These are phyloP conservation scores for Huntiella bhutanensis DNA, from an alignment of 2,329 filamentous ascomycete genomes.

Conservation along the genomic window DNA sequence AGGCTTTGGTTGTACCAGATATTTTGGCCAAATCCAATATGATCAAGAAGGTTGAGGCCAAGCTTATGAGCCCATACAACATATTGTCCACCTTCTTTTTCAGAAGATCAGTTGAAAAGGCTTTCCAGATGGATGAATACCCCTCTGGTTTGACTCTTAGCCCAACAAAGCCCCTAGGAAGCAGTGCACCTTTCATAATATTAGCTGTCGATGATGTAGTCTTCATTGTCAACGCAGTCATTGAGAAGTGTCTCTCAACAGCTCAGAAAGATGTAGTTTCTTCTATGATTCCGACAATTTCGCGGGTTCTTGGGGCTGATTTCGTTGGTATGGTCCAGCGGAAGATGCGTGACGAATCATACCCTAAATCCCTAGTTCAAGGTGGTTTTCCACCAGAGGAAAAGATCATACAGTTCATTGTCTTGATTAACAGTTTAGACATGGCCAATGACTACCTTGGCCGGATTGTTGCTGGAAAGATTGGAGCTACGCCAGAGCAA, in stretches of 20 bases:
- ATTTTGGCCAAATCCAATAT: conserved; percentile 66
- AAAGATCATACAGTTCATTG: conserved; percentile 72
- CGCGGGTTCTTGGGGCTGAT: conserved; percentile 65
- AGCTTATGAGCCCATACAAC: conserved; percentile 67
- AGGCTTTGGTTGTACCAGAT: conserved; percentile 46
- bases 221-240: conserved; percentile 91
- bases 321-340: conserved; percentile 95
- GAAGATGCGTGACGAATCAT: conserved; percentile 92
- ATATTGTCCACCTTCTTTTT: conserved; percentile 93
- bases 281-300: conserved; percentile 59
- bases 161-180: conserved; percentile 48
- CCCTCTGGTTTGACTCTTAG: conserved; percentile 64
- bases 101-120: conserved; percentile 86
- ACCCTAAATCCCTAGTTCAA: conserved; percentile 60
- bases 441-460: conserved; percentile 78
- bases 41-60: conserved; percentile 55
- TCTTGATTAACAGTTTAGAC: conserved; percentile 91
- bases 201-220: conserved; percentile 96
- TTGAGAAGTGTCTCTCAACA: conserved; percentile 72
- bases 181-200: conserved; percentile 77
- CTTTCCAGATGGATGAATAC: conserved; percentile 86
- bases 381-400: conserved; percentile 74
- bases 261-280: conserved; percentile 62
- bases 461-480: conserved; percentile 58
- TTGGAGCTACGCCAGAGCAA: conserved; percentile 27